Conservation (phyloP, 2,329 filamentous ascomycete species). For the Penicillium sp. region DNA sequence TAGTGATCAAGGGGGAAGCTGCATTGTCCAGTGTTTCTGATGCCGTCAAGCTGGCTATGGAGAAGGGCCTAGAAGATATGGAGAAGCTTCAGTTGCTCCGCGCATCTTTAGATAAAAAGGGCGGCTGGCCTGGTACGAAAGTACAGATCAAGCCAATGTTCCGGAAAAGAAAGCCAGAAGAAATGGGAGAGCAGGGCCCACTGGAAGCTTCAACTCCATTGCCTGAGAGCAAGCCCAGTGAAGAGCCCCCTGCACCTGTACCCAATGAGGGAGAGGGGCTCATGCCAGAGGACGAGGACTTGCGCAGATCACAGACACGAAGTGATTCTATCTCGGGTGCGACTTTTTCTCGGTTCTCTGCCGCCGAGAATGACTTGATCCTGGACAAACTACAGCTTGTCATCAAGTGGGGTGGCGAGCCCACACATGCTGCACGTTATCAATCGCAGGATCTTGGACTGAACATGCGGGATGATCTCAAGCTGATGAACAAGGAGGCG, state of each 20-base stretch:
- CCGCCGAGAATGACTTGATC: slow-evolving; percentile 86
- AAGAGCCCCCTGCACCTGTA: slow-evolving; percentile 24
- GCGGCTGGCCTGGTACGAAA: slow-evolving; percentile 91
- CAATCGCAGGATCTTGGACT: slow-evolving; percentile 92
- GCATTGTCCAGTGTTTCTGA: slow-evolving; percentile 84
- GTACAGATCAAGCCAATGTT: slow-evolving; percentile 99
- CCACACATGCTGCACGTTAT: slow-evolving; percentile 94
- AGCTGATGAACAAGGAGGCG: slow-evolving; percentile 87
- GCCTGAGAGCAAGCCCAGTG: slow-evolving; percentile 12
- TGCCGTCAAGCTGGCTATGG: slow-evolving; percentile 77
- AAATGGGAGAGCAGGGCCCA: slow-evolving; percentile 39
- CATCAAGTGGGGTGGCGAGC: slow-evolving; percentile 98
- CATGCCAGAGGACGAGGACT: slow-evolving; percentile 28
- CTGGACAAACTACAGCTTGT: slow-evolving; percentile 96
- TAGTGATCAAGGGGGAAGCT: slow-evolving; percentile 86
- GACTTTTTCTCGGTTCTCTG: slow-evolving; percentile 90
- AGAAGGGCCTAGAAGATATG: slow-evolving; percentile 76
- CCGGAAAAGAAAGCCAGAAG: slow-evolving; percentile 74
- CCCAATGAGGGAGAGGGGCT: slow-evolving; percentile 21
- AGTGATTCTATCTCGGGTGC: slow-evolving; percentile 86
- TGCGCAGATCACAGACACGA: slow-evolving; percentile 56
- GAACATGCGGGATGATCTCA: slow-evolving; percentile 92
- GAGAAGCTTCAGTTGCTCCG: slow-evolving; percentile 82
- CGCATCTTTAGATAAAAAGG: slow-evolving; percentile 88
- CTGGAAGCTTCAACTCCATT: slow-evolving; percentile 16